Conservation (phyloP, 208 protist genomes). For the Naegleria fowleri region DNA sequence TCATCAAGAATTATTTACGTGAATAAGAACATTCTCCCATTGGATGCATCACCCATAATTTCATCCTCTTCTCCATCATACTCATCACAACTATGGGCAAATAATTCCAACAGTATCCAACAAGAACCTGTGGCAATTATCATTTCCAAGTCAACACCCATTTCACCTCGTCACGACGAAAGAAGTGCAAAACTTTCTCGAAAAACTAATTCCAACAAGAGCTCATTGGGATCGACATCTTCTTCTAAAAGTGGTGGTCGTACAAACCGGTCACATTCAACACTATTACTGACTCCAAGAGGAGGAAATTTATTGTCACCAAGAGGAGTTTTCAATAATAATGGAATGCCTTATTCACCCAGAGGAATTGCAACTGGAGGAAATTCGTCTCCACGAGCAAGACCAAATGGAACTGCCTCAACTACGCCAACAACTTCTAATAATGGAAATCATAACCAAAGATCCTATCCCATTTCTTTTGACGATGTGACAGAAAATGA, state of each 20-base stretch:
- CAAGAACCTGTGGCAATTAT: neutral
- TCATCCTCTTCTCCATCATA: neutral
- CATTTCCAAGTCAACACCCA: neutral
- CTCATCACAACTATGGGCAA: neutral
- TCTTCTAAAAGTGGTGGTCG: neutral
- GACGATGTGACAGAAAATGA: neutral
- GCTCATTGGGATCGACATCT: neutral
- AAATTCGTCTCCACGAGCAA: neutral
- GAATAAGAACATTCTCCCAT: no score
- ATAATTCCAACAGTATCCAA: neutral
- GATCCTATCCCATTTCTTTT: neutral
- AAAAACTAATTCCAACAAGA: neutral
- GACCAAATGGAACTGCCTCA: neutral
- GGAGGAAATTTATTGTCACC: neutral
- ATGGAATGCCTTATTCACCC: neutral
- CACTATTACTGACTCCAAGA: neutral
- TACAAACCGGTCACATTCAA: neutral
- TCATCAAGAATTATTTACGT: no score
- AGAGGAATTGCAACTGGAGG: no score
- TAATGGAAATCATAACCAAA: neutral
- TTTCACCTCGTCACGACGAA: neutral
- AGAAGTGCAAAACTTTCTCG: neutral
- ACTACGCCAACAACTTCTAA: neutral
- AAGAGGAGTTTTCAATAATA: neutral
- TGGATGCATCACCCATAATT: neutral